Evolutionary conservation across 495 filamentous ascomycete genomes (phyloP).

Genomic region (Daldinia vernicosa): DNA sequence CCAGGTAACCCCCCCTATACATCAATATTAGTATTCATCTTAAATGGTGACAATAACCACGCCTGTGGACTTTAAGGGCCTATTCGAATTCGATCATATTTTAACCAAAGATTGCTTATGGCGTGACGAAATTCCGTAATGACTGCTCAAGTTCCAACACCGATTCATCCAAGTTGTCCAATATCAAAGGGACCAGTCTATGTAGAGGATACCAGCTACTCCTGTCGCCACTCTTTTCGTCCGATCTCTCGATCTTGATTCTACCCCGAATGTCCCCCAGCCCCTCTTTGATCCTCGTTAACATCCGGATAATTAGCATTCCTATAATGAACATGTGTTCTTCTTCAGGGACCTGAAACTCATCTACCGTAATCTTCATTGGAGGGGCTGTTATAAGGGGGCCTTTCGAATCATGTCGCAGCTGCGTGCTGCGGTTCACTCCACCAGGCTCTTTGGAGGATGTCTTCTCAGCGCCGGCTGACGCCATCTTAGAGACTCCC

Average conservation of each 20-base stretch:
- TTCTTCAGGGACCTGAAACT: conserved; percentile 1
- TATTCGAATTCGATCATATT: background rate
- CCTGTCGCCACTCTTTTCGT: background rate
- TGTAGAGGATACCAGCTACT: background rate
- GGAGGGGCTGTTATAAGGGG: conserved; percentile 3
- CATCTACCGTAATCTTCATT: background rate
- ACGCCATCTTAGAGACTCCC: background rate
- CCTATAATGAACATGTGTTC: conserved; percentile 6
- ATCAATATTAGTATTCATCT: background rate
- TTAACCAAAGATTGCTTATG: background rate
- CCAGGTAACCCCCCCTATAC: background rate
- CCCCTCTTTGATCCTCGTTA: conserved; percentile 6
- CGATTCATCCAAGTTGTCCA: background rate
- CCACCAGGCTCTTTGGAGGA: background rate
- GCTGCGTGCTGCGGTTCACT: background rate
- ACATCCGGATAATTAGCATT: conserved; percentile 3
- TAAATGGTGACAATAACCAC: background rate
- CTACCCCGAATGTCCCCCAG: background rate
- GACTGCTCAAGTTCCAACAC: background rate
- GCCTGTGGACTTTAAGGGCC: background rate
- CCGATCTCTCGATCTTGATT: background rate
- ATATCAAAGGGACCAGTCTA: background rate
- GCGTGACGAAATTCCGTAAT: background rate
- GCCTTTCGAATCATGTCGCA: background rate
- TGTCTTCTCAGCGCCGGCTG: no score